Conservation (phyloP, 768 basidiomycete species). For the Phanerochaete carnosa region DNA sequence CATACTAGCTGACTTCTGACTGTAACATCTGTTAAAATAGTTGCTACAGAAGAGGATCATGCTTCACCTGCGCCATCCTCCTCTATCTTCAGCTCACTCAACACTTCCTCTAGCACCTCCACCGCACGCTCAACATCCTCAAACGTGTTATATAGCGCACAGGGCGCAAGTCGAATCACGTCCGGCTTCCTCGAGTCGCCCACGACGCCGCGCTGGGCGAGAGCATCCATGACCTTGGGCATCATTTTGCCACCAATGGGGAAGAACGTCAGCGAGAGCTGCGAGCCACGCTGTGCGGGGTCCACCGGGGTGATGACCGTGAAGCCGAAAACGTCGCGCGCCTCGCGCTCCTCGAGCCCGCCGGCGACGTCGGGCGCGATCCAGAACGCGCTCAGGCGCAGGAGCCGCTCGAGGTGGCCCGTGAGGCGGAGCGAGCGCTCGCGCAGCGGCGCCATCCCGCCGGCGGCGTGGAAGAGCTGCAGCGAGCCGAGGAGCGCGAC, state of each 20-base stretch:
- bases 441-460: conserved; percentile 68
- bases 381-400: conserved; percentile 63
- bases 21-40: not conserved
- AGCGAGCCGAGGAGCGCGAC: conserved; percentile 83
- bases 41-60: not conserved
- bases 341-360: not conserved
- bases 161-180: conserved; percentile 86
- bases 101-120: conserved; percentile 56
- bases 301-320: conserved; percentile 89
- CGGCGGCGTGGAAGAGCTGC: conserved; percentile 72
- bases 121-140: conserved; percentile 75
- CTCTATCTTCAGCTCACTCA: conserved; percentile 26
- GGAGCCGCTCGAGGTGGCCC: conserved; percentile 58
- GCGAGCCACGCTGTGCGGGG: conserved; percentile 70
- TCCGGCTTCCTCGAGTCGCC: conserved; percentile 92
- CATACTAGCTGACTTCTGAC: no score
- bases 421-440: conserved; percentile 73
- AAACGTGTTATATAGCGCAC: conserved; percentile 82
- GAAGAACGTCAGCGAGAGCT: conserved; percentile 83
- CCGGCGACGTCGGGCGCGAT: conserved; percentile 33
- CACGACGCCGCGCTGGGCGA: conserved; percentile 73
- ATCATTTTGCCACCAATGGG: conserved; percentile 61
- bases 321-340: conserved; percentile 45
- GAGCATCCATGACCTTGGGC: conserved; percentile 58
- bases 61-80: not conserved